phyloP scores from a whole-genome alignment of 2,329 filamentous ascomycete species.

The Alternaria sp. region DNA sequence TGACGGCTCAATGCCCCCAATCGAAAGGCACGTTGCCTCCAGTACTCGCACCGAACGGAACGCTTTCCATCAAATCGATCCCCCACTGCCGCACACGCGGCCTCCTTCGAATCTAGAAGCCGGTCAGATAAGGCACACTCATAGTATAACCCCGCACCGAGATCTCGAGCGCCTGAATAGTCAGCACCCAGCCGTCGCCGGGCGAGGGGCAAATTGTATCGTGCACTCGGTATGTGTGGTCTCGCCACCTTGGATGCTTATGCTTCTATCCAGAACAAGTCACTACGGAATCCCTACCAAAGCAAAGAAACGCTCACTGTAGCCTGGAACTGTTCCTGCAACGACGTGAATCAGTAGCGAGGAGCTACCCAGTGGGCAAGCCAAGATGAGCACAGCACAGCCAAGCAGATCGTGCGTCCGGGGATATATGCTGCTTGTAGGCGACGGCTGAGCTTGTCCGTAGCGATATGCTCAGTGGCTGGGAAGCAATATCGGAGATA shows the following conservation, averaged over 20 bases:
- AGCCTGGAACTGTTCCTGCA: not conserved
- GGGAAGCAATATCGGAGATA: not conserved
- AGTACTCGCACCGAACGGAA: constrained; percentile 5
- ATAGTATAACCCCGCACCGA: constrained; percentile 13
- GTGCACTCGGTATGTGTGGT: not conserved
- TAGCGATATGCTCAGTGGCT: not conserved
- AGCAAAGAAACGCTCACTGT: not conserved
- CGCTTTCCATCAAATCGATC: constrained; percentile 4
- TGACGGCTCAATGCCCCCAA: constrained; percentile 10
- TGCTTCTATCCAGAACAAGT: not conserved
- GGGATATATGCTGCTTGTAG: not conserved
- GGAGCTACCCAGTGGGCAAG: not conserved
- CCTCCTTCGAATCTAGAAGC: not conserved
- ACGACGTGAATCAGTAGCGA: not conserved
- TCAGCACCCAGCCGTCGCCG: constrained; percentile 1
- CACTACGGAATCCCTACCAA: not conserved
- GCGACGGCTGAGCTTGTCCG: not conserved
- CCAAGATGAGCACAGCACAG: not conserved
- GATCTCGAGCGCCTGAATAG: not conserved
- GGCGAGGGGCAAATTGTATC: not conserved
- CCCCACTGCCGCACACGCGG: constrained; percentile 2
- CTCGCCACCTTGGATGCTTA: not conserved
- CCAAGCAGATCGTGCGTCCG: not conserved
- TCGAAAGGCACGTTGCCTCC: constrained; percentile 2
- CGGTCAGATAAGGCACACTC: constrained; percentile 16